Evolutionary conservation across 306 rosid genomes (phyloP).

Genomic region (Cyamopsis tetragonoloba): DNA sequence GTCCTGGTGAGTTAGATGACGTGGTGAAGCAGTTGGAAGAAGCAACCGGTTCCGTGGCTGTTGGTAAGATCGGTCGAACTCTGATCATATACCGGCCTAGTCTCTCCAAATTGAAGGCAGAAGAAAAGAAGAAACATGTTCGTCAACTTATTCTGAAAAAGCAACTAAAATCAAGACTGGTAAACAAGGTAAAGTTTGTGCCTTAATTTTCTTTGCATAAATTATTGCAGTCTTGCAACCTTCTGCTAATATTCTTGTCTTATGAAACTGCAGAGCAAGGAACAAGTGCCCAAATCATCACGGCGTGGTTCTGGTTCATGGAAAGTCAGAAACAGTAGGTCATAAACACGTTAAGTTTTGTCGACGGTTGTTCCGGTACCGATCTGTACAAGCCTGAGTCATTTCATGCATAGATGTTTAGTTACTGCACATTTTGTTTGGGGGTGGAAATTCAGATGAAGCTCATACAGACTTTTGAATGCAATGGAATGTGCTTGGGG

Average conservation of each 20-base stretch:
- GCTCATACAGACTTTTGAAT: not conserved
- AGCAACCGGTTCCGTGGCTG: slow-evolving; percentile 70
- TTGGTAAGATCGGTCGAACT: slow-evolving; percentile 74
- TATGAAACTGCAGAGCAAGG: slow-evolving; percentile 42
- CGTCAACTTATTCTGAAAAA: slow-evolving; percentile 40
- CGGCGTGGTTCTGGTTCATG: slow-evolving; percentile 49
- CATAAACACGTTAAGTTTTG: not conserved
- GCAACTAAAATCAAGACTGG: slow-evolving; percentile 36
- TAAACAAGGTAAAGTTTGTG: slow-evolving; percentile 14
- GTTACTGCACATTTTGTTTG: not conserved
- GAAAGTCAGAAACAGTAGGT: slow-evolving; percentile 42
- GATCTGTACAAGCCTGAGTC: not conserved
- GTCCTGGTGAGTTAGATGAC: slow-evolving; percentile 84
- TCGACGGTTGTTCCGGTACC: slow-evolving; percentile 2
- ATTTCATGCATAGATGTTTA: not conserved
- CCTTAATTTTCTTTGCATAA: not conserved
- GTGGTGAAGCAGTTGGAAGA: slow-evolving; percentile 63
- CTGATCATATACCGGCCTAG: slow-evolving; percentile 78
- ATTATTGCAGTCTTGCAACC: not conserved
- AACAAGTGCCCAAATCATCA: slow-evolving; percentile 30
- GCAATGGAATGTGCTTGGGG: not conserved
- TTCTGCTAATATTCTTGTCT: slow-evolving; percentile 3
- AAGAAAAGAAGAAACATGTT: slow-evolving; percentile 63
- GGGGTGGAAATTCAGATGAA: not conserved
- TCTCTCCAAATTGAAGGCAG: slow-evolving; percentile 74